phyloP scores from a whole-genome alignment of 805 yeast species.

The Candida sithepensis region DNA sequence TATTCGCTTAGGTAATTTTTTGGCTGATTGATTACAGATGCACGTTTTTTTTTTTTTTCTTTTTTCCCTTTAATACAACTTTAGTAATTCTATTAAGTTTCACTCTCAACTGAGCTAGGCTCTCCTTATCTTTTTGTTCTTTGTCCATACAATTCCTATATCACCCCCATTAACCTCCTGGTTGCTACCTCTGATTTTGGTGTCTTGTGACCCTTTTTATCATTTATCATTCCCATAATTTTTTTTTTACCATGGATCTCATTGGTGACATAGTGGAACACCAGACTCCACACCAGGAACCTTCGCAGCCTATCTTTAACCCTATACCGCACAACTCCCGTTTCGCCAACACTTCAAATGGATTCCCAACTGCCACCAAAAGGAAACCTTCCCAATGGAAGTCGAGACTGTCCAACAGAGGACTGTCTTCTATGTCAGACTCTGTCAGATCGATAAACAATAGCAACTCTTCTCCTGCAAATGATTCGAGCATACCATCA shows the following conservation, averaged over 20 bases:
- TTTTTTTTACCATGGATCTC: conserved; percentile 49
- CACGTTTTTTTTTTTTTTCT: too few species aligned
- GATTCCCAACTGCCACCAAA: conserved; percentile 35
- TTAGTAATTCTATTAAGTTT: background rate
- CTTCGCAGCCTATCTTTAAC: conserved; percentile 14
- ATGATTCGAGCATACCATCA: too few species aligned
- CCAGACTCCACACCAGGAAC: conserved; percentile 15
- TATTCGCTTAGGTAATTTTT: too few species aligned
- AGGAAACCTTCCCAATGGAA: conserved; percentile 49
- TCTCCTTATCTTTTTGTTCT: too few species aligned
- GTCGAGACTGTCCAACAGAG: conserved; percentile 37
- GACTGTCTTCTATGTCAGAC: conserved; percentile 27
- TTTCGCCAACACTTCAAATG: conserved; percentile 13
- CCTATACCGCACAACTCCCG: conserved; percentile 22
- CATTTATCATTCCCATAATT: background rate
- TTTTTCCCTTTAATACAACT: too few species aligned
- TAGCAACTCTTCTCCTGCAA: too few species aligned
- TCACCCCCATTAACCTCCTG: too few species aligned
- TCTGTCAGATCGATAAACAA: conserved; percentile 6
- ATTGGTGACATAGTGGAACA: conserved; percentile 73
- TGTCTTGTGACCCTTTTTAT: too few species aligned
- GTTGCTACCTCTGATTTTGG: too few species aligned
- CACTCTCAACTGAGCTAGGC: too few species aligned
- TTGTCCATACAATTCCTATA: too few species aligned
- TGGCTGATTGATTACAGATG: too few species aligned